Percentiles rank a stretch among this genome's conserved stretches.
Evolutionary conservation across 1,284 basidiomycete genomes (phyloP).

Genomic region (Amylostereum areolatum): DNA sequence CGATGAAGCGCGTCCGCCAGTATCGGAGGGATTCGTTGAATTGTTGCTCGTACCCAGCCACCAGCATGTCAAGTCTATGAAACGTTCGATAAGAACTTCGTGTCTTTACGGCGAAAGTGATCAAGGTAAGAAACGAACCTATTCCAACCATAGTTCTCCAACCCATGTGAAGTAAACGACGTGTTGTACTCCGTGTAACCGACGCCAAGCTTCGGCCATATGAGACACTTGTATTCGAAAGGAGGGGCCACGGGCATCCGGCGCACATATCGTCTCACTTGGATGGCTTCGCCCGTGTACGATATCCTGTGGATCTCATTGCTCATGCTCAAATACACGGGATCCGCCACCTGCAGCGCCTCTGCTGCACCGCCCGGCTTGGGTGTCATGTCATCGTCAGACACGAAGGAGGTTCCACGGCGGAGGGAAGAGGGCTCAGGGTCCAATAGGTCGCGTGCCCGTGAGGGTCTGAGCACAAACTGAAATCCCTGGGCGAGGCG

Average conservation of each 20-base stretch:
- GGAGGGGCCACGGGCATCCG: conserved; percentile 60
- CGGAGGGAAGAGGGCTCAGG: conserved; percentile 24
- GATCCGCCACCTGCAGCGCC: conserved; percentile 59
- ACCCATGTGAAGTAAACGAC: conserved; percentile 72
- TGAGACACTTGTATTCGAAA: conserved; percentile 80
- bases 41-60: conserved; percentile 80
- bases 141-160: conserved; percentile 82
- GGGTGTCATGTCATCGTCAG: conserved; percentile 48
- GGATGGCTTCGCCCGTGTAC: conserved; percentile 83
- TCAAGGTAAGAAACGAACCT: conserved; percentile 36
- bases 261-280: conserved; percentile 84
- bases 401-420: conserved; percentile 50
- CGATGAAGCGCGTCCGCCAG: conserved; percentile 93
- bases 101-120: no score
- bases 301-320: conserved; percentile 93
- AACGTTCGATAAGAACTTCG: neutral
- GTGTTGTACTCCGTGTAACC: conserved; percentile 81
- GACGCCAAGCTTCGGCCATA: conserved; percentile 87
- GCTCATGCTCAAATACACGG: conserved; percentile 90
- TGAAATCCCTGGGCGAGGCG: conserved; percentile 96
- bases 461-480: conserved; percentile 61
- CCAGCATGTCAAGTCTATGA: conserved; percentile 68
- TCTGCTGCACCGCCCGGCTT: conserved; percentile 30
- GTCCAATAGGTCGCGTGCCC: conserved; percentile 14
- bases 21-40: conserved; percentile 82